These are phyloP conservation scores for Tulasnella sp. DNA, from an alignment of 768 basidiomycete genomes.

Conservation along the genomic window DNA sequence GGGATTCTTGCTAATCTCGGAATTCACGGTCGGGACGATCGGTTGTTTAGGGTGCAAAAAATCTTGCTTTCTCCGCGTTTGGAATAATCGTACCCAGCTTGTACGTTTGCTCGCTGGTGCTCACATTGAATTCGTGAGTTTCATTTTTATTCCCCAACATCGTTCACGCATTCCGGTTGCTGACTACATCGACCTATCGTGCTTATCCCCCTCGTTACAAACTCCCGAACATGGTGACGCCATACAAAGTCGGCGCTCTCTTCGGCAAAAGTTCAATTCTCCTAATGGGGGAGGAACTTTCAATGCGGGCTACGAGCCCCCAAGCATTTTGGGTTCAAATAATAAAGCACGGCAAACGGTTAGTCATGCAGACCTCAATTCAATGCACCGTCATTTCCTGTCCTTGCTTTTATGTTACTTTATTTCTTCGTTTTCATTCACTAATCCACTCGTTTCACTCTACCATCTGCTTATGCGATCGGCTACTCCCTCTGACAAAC, in stretches of 20 bases:
- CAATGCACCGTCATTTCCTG: not conserved
- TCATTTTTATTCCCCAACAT: too few relatives aligned
- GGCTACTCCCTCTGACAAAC: not conserved
- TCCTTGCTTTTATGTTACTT: too few relatives aligned
- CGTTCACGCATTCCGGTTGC: too few relatives aligned
- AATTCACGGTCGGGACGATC: not conserved
- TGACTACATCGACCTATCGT: too few relatives aligned
- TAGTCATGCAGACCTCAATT: not conserved
- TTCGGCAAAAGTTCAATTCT: not conserved
- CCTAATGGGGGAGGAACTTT: not conserved
- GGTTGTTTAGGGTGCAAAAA: not conserved
- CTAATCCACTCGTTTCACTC: not conserved
- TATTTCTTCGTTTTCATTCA: not conserved
- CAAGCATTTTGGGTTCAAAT: not conserved
- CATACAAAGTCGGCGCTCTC: too few relatives aligned
- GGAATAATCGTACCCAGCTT: not conserved
- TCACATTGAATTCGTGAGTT: constrained; percentile 2
- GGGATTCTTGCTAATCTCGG: too few relatives aligned
- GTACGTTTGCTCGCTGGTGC: not conserved
- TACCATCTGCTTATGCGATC: not conserved
- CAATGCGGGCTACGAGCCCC: not conserved
- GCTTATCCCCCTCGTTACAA: too few relatives aligned
- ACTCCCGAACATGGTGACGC: too few relatives aligned
- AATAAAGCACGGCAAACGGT: not conserved
- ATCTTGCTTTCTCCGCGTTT: not conserved